These are phyloP conservation scores for Cercophora newfieldiana DNA, from an alignment of 495 filamentous ascomycete genomes.

Conservation along the genomic window DNA sequence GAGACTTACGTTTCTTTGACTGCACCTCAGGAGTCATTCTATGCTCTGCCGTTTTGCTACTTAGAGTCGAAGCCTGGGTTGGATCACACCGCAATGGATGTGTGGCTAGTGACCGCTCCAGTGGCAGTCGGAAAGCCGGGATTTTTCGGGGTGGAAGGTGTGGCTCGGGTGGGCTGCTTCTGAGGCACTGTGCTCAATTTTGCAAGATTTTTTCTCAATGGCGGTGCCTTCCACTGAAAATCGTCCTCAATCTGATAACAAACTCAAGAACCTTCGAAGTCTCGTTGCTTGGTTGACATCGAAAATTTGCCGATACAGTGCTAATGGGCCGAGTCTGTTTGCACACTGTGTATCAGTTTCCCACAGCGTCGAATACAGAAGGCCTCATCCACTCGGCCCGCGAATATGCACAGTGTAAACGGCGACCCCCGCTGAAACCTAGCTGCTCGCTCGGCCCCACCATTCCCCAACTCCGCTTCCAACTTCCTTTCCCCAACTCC, in stretches of 20 bases:
- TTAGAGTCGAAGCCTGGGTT: neutral
- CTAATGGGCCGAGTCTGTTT: neutral
- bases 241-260: neutral
- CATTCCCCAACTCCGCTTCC: no score
- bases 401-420: neutral
- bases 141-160: neutral
- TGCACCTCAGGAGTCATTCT: constrained; percentile 26
- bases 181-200: neutral
- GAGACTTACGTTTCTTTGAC: constrained; percentile 41
- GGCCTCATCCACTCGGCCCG: neutral
- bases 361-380: neutral
- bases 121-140: no score
- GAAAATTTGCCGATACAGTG: constrained; percentile 2
- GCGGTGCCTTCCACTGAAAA: neutral
- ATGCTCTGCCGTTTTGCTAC: neutral
- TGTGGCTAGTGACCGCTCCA: no score
- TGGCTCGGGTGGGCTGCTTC: neutral
- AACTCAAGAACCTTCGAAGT: no score
- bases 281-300: neutral
- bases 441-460: no score
- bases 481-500: no score
- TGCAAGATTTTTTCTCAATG: neutral
- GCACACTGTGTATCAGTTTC: neutral
- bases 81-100: no score
- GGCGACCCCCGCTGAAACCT: no score